Conservation (phyloP, 2,329 filamentous ascomycete genomes). For the Trichoderma sp. region DNA sequence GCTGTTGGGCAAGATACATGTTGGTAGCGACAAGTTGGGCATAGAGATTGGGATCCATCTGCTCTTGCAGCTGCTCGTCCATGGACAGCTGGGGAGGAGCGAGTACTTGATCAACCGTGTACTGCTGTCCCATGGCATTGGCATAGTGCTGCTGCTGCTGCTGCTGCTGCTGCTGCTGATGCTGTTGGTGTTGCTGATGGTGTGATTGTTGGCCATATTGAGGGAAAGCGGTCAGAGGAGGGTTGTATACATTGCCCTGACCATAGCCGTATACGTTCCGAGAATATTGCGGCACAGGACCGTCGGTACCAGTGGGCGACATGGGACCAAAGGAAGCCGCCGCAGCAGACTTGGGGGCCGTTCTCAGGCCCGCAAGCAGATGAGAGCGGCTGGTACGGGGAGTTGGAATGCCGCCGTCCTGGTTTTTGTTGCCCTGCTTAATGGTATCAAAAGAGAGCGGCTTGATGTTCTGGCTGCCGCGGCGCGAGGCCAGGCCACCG, state of each 20-base stretch:
- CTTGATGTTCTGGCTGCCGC: conserved; percentile 87
- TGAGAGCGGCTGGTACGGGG: conserved; percentile 94
- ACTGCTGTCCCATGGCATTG: conserved; percentile 48
- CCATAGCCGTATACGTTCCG: conserved; percentile 50
- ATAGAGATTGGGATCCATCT: conserved; percentile 83
- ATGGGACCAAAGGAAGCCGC: conserved; percentile 71
- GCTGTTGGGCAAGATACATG: conserved; percentile 88
- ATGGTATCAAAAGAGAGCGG: conserved; percentile 76
- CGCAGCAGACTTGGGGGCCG: conserved; percentile 83
- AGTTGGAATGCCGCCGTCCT: conserved; percentile 71
- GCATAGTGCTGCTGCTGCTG: conserved; percentile 33
- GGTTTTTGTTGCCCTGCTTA: conserved; percentile 69
- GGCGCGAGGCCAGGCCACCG: conserved; percentile 78
- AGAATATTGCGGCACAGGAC: conserved; percentile 45
- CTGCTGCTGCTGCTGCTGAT: neutral
- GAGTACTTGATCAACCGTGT: conserved; percentile 86
- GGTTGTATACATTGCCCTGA: conserved; percentile 48
- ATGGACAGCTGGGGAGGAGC: conserved; percentile 81
- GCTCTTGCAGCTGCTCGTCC: conserved; percentile 66
- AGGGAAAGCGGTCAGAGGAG: conserved; percentile 61
- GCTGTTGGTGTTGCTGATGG: conserved; percentile 15
- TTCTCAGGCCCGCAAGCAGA: conserved; percentile 87
- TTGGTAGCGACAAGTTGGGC: conserved; percentile 90
- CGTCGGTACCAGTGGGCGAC: conserved; percentile 50
- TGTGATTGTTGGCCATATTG: conserved; percentile 42